Evolutionary conservation across 2,329 filamentous ascomycete genomes (phyloP), one percentile per base, ranked within the genome.

Genomic region (Arthrobotrys conoides): DNA sequence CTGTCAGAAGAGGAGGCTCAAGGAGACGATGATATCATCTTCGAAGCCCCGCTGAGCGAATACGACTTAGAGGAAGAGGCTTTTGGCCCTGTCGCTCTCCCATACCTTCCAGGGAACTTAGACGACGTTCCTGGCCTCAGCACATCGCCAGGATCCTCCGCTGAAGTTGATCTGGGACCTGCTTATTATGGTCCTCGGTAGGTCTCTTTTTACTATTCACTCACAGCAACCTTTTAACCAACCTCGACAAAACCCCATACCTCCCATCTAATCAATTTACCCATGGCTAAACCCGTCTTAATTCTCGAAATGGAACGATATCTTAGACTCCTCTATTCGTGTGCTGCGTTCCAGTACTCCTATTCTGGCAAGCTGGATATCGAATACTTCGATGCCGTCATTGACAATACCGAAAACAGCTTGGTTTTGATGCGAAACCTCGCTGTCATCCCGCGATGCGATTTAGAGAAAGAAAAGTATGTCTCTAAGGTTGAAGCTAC

Each of bases 331-430:
- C 53, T 59, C 8, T 55, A 67, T n/a, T 46, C 44, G 5, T 44
- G 41, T 22, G 67, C 67, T 48, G 53, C 55, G 2, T 63, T 71
- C 18, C 41, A 51, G 55, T 71, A 51, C n/a, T 48, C 53, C 0
- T 71, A 71, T 36, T 14, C 53, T n/a, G 67, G 67, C 1, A 24
- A 18, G n/a, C 27, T 71, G 9, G 67, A 71, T 36, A 51, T 71
- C 30, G 67, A 63, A 18, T 71, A 71, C 30, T 51, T 71, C 33
- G 67, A 71, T 14, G 44, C 67, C 10, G 55, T 71, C 10, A 71
- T 44, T 10, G 55, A 71, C 3, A 49, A 71, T 53, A 71, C 27
- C 6, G 67, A 64, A 16, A 20, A 49, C 12, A 59, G 55, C 22
- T 48, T 71, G n/a, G n/a, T 14, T n/a, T 38, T 22, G 6, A 33